A percentile compares a stretch with the other conserved stretches of the same genome.
These are phyloP conservation scores for Phaeodactylum tricornutum DNA, from an alignment of 108 stramenopile species.

Conservation along the genomic window DNA sequence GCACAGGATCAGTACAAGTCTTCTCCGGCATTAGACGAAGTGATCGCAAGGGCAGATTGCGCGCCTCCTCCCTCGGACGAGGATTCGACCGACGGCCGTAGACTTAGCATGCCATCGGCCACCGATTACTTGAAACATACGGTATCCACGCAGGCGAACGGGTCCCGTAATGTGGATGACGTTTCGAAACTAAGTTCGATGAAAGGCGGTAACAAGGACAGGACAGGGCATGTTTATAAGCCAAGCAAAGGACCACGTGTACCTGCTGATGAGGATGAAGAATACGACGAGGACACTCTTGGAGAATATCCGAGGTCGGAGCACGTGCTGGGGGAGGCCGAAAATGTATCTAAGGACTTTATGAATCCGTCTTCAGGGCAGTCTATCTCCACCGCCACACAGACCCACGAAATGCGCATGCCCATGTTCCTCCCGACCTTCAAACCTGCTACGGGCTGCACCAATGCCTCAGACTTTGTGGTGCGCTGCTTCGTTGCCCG, in stretches of 20 bases:
- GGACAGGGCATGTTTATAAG: not conserved
- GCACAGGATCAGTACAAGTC: not conserved
- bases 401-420: constrained; percentile 81
- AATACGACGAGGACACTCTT: constrained; percentile 1
- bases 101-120: not conserved
- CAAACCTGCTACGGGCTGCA: constrained; percentile 86
- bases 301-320: constrained; percentile 4
- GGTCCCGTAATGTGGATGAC: not conserved
- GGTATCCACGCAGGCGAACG: not conserved
- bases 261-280: constrained; percentile 3
- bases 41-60: not conserved
- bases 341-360: constrained; percentile 7
- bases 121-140: not conserved
- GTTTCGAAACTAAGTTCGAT: not conserved
- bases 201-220: not conserved
- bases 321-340: not conserved
- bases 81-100: not conserved
- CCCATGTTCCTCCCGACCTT: constrained; percentile 82
- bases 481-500: constrained; percentile 88
- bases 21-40: not conserved
- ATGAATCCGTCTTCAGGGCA: constrained; percentile 36
- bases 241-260: not conserved
- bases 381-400: constrained; percentile 70
- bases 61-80: not conserved
- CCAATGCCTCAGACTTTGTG: constrained; percentile 86